Percentiles rank a stretch among this genome's conserved stretches.
These are phyloP conservation scores for Suillus tomentosus DNA, from an alignment of 768 basidiomycete genomes.

Conservation along the genomic window DNA sequence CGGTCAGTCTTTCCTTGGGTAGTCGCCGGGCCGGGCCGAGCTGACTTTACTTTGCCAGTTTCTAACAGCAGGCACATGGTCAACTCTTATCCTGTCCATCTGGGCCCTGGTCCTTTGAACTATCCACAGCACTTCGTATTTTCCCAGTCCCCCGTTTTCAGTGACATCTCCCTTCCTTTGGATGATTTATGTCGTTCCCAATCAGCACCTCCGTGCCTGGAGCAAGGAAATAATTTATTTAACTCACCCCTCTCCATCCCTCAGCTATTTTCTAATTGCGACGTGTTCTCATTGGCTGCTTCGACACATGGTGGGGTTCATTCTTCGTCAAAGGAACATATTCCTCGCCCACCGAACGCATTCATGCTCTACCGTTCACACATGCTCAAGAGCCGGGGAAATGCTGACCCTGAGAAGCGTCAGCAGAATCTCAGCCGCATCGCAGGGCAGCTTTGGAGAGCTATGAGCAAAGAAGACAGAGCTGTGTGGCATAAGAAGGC, in stretches of 20 bases:
- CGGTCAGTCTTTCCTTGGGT: not conserved
- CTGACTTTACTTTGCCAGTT: not conserved
- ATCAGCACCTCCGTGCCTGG: slow-evolving; percentile 16
- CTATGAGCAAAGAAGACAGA: slow-evolving; percentile 38
- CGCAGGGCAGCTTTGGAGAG: slow-evolving; percentile 55
- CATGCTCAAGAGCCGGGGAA: slow-evolving; percentile 43
- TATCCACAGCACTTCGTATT: not conserved
- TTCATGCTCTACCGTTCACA: slow-evolving; percentile 61
- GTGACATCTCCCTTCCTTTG: not conserved
- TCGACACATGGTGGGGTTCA: not conserved
- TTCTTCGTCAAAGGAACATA: slow-evolving; percentile 26
- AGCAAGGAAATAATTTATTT: slow-evolving; percentile 6
- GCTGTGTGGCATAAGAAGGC: slow-evolving; percentile 38
- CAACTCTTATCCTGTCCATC: not conserved
- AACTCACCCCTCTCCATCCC: slow-evolving; percentile 2
- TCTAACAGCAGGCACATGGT: not conserved
- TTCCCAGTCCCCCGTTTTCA: slow-evolving; percentile 5
- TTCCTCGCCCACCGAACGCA: slow-evolving; percentile 55
- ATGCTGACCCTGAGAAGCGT: slow-evolving; percentile 49
- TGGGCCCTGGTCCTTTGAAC: not conserved
- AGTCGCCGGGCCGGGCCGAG: not conserved
- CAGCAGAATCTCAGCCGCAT: slow-evolving; percentile 58
- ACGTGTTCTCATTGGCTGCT: not conserved
- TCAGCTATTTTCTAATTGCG: not conserved
- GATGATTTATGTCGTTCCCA: slow-evolving; percentile 13